Base-by-base conservation (phyloP, 2,329 filamentous ascomycete genomes). In the Decorospora gaudefroyi region DNA sequence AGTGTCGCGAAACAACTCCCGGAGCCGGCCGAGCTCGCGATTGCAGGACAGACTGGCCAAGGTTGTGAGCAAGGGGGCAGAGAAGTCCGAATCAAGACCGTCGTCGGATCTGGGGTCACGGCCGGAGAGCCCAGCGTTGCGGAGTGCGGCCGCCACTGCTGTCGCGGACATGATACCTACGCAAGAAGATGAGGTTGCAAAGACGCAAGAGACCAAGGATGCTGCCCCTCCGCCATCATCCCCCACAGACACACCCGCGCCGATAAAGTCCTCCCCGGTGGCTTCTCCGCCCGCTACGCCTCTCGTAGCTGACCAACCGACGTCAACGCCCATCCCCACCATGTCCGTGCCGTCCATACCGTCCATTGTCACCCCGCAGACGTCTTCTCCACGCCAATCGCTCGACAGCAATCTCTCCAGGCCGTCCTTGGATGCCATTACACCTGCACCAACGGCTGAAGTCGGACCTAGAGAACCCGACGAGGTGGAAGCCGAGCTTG, bases 31-130 rank as follows among this genome's bases (percentile, higher is more conserved):
- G 49, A 93, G 90, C 71, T 90, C 95, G 59, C 83, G 90, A 38
- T 76, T 99, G 29, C 91, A 96, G 66, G 91, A 96, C 67, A 82
- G 90, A 50, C 78, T 99, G 48, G 92, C 92, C 19, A 88, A 89
- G 64, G 93, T 91, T 19, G 83, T 96, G 61, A 89, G 86, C 3
- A 86, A 86, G 46, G 89, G 87, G 63, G 81, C 78, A 44, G 73
- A 76, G n/a, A 67, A 74, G 2, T 67, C 71, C 26, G 76, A 74
- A 40, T 64, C 75, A 19, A 75, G 73, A 51, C 70, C 78, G 17
- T 74, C 76, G 6, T 78, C 77, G 32, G 76, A 74, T 21, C 58
- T 74, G 15, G 70, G 76, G 4, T 80, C 79, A n/a, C 71, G 79
- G 37, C 72, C 77, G 16, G 72, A 78, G 52, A 85, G 77, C 49